A percentile compares a stretch with the other conserved stretches of the same genome.
phyloP scores from a whole-genome alignment of 129 eudicot species.

The Ambrosia trifida region DNA sequence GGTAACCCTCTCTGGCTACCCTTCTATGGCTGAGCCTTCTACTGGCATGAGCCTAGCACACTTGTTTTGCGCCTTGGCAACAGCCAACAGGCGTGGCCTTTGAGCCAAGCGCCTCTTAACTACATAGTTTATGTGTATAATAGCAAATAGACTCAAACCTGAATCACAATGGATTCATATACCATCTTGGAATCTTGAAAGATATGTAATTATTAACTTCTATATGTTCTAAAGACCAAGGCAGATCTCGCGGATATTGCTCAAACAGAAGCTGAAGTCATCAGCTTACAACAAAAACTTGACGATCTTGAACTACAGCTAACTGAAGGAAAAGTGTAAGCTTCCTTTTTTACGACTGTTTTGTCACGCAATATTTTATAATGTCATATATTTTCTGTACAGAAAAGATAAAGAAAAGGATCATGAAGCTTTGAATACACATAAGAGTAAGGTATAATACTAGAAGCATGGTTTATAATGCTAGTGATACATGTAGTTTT shows the following conservation, averaged over 20 bases:
- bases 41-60: no score
- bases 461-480: neutral
- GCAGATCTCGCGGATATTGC: constrained; percentile 57
- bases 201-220: constrained; percentile 40
- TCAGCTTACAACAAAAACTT: constrained; percentile 54
- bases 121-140: no score
- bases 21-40: no score
- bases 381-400: constrained; percentile 31
- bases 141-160: no score
- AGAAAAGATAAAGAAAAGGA: constrained; percentile 62
- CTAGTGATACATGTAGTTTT: neutral
- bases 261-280: constrained; percentile 54
- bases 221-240: constrained; percentile 48
- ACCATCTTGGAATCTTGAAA: no score
- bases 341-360: constrained; percentile 11
- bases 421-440: constrained; percentile 32
- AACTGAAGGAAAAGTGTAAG: constrained; percentile 52
- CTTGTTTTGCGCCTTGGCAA: no score
- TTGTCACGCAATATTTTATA: constrained; percentile 1
- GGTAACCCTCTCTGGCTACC: no score
- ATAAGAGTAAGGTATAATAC: constrained; percentile 51
- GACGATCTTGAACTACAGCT: constrained; percentile 59
- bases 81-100: no score
- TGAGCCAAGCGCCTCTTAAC: no score
- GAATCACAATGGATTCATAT: no score